phyloP scores from a whole-genome alignment of 2,329 filamentous ascomycete species.

The Diaporthe vexans region DNA sequence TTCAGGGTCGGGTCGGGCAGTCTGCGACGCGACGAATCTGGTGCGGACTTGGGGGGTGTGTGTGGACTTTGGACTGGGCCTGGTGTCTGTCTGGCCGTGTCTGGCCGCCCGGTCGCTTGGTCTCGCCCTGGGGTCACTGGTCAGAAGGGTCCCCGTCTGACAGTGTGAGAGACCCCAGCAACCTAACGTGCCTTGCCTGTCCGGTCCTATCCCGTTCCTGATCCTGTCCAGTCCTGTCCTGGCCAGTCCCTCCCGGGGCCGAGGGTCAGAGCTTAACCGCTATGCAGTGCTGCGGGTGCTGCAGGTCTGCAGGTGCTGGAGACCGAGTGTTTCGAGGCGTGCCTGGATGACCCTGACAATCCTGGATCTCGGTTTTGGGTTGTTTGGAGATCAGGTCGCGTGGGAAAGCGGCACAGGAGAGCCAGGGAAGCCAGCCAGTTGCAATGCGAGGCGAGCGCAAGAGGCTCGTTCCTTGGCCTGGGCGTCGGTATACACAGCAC shows the following conservation, averaged over 20 bases:
- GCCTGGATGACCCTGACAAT: constrained; percentile 41
- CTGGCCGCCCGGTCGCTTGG: not conserved
- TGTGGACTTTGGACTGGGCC: constrained; percentile 20
- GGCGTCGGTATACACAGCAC: not conserved
- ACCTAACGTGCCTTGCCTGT: not conserved
- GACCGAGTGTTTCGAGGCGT: constrained; percentile 39
- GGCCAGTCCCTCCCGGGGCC: constrained; percentile 29
- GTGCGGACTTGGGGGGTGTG: constrained; percentile 16
- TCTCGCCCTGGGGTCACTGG: not conserved
- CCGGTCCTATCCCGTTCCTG: constrained; percentile 21
- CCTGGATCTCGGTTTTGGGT: constrained; percentile 30
- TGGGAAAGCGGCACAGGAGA: constrained; percentile 26
- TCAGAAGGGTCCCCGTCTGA: constrained; percentile 26
- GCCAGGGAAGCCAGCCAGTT: not conserved
- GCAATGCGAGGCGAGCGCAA: constrained; percentile 18
- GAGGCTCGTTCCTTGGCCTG: constrained; percentile 1
- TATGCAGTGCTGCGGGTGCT: constrained; percentile 21
- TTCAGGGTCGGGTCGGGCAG: constrained; percentile 21
- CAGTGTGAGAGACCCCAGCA: constrained; percentile 21
- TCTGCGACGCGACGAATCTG: constrained; percentile 30
- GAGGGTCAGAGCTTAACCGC: constrained; percentile 29
- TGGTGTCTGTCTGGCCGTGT: not conserved
- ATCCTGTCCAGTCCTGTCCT: constrained; percentile 15
- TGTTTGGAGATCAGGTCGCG: constrained; percentile 25
- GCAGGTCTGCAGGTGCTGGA: constrained; percentile 36